Evolutionary conservation across 2,329 filamentous ascomycete species (phyloP), one percentile per base, ranked within the genome.

Genomic region (Cadophora sp.): DNA sequence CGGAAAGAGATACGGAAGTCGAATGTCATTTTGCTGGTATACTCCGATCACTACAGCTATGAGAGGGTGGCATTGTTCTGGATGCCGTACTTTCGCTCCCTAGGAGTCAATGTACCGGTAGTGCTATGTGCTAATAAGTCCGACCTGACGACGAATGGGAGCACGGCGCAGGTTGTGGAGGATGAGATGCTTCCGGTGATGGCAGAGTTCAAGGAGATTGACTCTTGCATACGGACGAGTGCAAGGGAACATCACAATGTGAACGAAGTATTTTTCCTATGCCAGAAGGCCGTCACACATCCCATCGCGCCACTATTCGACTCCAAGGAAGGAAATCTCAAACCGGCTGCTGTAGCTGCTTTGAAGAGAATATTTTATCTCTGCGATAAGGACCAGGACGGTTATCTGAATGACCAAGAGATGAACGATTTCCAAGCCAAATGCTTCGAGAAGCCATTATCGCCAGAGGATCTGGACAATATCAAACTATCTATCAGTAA

Each of bases 31-130:
- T 86, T 98, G 22, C 88, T 99, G 53, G 94, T 99, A 65, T 99
- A 99, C 80, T 94, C 94, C 73, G 96, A 99, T 79, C 95, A 98
- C 81, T 99, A 99, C 83, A 98, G 94, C 85, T 99, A 98, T 82
- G 96, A 99, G 79, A 87, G 96, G 46, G 94, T 99, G 3, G 96
- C 95, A 3, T 85, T 99, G 56, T 99, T 98, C 80, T 99, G 96
- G 96, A 92, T 99, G 87, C 96, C 96, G 12, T 97, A 97, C 80
- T 98, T 99, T 78, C 92, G 96, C 69, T 97, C 94, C 4, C 87
- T 99, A 48, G 96, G 96, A n/a, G 96, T 99, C 78, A 99, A 99
- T 78, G 94, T 99, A 26, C 96, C 96, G 0, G 96, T 99, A 12
- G 94, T 99, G 55, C 83, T 99, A 66, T 98, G 96, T 77, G 94